phyloP scores from a whole-genome alignment of 2,329 filamentous ascomycete genomes.

The Parasarocladium wereldwijsianum region DNA sequence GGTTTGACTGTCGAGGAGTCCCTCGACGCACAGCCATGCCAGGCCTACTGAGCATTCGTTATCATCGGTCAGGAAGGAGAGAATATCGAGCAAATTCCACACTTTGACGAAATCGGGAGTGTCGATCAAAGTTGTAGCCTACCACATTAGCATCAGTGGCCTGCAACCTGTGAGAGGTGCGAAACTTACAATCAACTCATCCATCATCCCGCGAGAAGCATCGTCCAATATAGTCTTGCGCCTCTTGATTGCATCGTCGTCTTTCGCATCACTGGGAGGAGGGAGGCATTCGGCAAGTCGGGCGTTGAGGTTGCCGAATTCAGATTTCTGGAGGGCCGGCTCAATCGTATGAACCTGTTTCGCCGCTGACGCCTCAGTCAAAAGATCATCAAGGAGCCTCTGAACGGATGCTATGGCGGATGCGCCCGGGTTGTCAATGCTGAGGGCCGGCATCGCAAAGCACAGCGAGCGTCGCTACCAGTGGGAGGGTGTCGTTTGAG shows the following conservation, averaged over 20 bases:
- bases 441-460: conserved; percentile 33
- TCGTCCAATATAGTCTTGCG: conserved; percentile 66
- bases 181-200: conserved; percentile 54
- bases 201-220: conserved; percentile 69
- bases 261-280: conserved; percentile 11
- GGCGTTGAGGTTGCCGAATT: conserved; percentile 37
- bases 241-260: conserved; percentile 12
- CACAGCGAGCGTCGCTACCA: conserved; percentile 4
- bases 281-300: conserved; percentile 24
- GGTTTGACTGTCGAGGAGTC: conserved; percentile 89
- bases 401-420: conserved; percentile 38
- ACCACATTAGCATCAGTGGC: conserved; percentile 4
- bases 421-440: conserved; percentile 30
- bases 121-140: conserved; percentile 65
- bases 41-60: conserved; percentile 66
- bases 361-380: conserved; percentile 40
- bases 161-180: background rate
- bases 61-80: conserved; percentile 76
- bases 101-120: conserved; percentile 66
- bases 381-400: conserved; percentile 38
- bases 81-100: conserved; percentile 87
- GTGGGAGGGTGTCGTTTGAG: background rate
- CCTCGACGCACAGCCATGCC: conserved; percentile 82
- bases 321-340: conserved; percentile 56
- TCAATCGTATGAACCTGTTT: conserved; percentile 53